These are phyloP conservation scores for Zhuliangozyma blackwelliae DNA, from an alignment of 1,139 yeast genomes.

Conservation along the genomic window DNA sequence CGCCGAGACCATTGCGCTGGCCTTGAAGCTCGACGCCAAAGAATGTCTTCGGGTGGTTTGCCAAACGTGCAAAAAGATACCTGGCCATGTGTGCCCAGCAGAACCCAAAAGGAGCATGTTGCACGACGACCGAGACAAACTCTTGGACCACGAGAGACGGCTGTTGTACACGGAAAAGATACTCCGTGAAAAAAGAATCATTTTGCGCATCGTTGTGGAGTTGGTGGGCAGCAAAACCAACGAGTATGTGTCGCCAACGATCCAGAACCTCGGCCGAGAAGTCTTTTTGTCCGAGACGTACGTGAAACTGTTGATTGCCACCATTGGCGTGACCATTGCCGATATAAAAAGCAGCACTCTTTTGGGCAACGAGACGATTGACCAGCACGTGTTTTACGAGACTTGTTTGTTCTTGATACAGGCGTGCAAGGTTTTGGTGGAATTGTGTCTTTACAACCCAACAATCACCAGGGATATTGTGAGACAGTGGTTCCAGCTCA, in stretches of 20 bases:
- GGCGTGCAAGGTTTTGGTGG: conserved; percentile 42
- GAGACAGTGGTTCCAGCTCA: conserved; percentile 53
- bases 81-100: neutral
- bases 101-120: conserved; percentile 23
- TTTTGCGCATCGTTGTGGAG: conserved; percentile 36
- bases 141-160: conserved; percentile 26
- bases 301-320: conserved; percentile 18
- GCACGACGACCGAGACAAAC: conserved; percentile 32
- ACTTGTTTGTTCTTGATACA: conserved; percentile 33
- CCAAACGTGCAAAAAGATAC: conserved; percentile 32
- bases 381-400: conserved; percentile 30
- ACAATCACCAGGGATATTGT: conserved; percentile 28
- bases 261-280: conserved; percentile 39
- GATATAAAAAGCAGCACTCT: conserved; percentile 8
- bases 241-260: conserved; percentile 21
- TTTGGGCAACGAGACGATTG: conserved; percentile 15
- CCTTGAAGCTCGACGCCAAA: conserved; percentile 28
- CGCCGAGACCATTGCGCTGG: conserved; percentile 36
- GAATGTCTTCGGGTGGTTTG: conserved; percentile 46
- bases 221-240: conserved; percentile 36
- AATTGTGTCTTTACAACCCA: conserved; percentile 32
- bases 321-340: conserved; percentile 6
- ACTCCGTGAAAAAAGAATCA: conserved; percentile 43
- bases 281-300: conserved; percentile 28
- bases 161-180: conserved; percentile 29